Conservation (phyloP, 2,329 filamentous ascomycete genomes). For the Alternaria sp. region DNA sequence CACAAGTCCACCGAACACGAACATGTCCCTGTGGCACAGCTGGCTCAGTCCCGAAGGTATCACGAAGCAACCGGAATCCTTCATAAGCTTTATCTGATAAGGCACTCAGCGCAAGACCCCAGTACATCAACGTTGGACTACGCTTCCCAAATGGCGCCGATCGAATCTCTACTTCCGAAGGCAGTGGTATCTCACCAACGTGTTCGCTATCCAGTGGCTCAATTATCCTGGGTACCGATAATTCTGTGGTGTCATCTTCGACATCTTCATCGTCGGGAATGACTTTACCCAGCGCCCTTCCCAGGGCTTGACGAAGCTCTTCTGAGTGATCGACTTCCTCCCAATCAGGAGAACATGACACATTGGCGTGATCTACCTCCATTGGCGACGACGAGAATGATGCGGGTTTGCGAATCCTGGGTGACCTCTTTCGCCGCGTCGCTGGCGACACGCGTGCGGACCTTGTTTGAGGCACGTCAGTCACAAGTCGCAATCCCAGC, state of each 20-base stretch:
- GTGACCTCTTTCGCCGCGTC: conserved; percentile 21
- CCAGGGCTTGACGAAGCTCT: conserved; percentile 30
- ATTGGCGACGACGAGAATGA: conserved; percentile 21
- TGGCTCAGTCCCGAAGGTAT: conserved; percentile 42
- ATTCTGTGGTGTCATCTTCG: not conserved
- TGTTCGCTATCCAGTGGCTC: conserved; percentile 19
- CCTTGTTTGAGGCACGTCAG: conserved; percentile 27
- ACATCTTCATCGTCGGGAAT: conserved; percentile 1
- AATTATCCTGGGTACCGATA: conserved; percentile 23
- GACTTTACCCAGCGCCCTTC: conserved; percentile 19
- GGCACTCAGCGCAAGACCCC: conserved; percentile 32
- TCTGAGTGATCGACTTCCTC: conserved; percentile 28
- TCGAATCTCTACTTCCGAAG: conserved; percentile 32
- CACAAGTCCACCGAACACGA: conserved; percentile 50
- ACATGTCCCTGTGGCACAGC: conserved; percentile 39
- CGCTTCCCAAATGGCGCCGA: conserved; percentile 13
- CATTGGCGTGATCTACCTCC: conserved; percentile 6
- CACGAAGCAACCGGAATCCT: conserved; percentile 28
- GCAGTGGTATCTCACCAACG: conserved; percentile 33
- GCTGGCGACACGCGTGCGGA: conserved; percentile 36
- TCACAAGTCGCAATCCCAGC: conserved; percentile 28
- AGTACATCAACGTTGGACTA: conserved; percentile 28
- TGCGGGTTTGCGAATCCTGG: conserved; percentile 16
- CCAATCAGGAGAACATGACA: conserved; percentile 24
- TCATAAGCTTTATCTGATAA: conserved; percentile 30